These are phyloP conservation scores for Akebia trifoliata DNA, from an alignment of 164 flowering plant species.

Conservation along the genomic window DNA sequence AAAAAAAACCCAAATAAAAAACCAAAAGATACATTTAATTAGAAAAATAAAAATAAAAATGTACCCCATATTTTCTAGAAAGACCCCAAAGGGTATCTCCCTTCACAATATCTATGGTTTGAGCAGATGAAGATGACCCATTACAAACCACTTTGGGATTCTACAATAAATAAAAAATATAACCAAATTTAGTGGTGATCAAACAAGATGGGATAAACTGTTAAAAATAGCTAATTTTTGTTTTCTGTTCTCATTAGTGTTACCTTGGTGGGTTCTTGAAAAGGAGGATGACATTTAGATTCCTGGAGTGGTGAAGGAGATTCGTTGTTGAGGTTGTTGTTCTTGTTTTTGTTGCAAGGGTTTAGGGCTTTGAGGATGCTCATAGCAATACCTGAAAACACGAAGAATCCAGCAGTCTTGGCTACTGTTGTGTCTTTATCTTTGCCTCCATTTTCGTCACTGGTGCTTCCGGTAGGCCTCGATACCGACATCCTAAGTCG, in stretches of 20 bases:
- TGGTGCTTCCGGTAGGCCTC: slow-evolving; percentile 7
- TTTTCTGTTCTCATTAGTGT: not conserved
- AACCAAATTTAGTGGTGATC: not conserved
- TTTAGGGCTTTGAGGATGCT: slow-evolving; percentile 42
- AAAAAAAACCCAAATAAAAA: not conserved
- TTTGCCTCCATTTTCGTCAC: slow-evolving; percentile 6
- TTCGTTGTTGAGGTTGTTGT: not conserved
- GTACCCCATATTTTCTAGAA: slow-evolving; percentile 42
- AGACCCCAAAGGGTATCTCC: slow-evolving; percentile 56
- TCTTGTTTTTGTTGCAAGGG: slow-evolving; percentile 21
- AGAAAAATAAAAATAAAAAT: not conserved
- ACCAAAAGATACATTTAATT: not conserved
- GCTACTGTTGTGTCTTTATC: slow-evolving; percentile 23
- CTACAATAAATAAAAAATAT: not conserved
- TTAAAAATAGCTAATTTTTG: not conserved
- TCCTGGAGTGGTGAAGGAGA: slow-evolving; percentile 8
- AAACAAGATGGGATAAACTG: not conserved
- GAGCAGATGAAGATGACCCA: not conserved
- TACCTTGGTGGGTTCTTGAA: slow-evolving; percentile 20
- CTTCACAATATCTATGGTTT: slow-evolving; percentile 33
- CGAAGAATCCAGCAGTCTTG: slow-evolving; percentile 37
- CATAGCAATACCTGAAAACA: slow-evolving; percentile 43
- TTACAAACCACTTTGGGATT: slow-evolving; percentile 3
- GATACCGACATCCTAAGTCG: slow-evolving; percentile 2
- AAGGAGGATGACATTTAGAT: slow-evolving; percentile 11